Percentiles rank a stretch among this genome's conserved stretches.
phyloP scores from a whole-genome alignment of 116 monocot genomes.

The Papilionanthe hybrid region DNA sequence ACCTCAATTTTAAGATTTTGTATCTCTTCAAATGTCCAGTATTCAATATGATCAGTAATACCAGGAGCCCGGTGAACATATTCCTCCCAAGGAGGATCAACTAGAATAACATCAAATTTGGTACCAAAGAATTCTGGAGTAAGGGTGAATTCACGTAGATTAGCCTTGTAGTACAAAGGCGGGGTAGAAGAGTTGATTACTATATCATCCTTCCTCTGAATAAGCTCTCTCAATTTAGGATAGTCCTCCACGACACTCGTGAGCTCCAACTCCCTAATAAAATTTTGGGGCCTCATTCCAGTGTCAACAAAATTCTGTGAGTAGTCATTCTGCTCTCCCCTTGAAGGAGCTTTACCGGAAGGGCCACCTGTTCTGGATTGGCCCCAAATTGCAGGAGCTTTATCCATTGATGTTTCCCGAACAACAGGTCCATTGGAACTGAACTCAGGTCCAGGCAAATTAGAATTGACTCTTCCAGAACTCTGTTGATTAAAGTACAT shows the following conservation, averaged over 20 bases:
- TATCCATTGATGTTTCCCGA: constrained; percentile 68
- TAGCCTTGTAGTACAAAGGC: constrained; percentile 93
- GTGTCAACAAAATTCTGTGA: constrained; percentile 99
- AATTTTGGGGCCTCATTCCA: constrained; percentile 97
- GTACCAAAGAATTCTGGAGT: constrained; percentile 87
- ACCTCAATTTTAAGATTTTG: constrained; percentile 98
- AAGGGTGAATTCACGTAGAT: constrained; percentile 65
- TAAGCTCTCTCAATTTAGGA: constrained; percentile 95
- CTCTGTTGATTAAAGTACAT: constrained; percentile 79
- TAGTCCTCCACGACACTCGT: constrained; percentile 97
- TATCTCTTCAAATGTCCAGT: constrained; percentile 93
- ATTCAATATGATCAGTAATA: constrained; percentile 85
- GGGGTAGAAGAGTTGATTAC: constrained; percentile 74
- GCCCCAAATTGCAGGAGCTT: constrained; percentile 48
- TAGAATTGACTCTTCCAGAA: constrained; percentile 44
- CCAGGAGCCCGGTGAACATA: constrained; percentile 98
- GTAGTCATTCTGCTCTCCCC: constrained; percentile 99
- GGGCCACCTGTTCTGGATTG: constrained; percentile 59
- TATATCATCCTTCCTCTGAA: constrained; percentile 99
- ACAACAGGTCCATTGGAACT: constrained; percentile 42
- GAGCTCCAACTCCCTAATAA: constrained; percentile 96
- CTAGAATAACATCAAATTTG: constrained; percentile 99
- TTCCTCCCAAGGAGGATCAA: constrained; percentile 99
- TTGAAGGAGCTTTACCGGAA: constrained; percentile 87
- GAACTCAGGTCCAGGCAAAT: constrained; percentile 42